These are phyloP conservation scores for Saposhnikovia divaricata DNA, from an alignment of 129 eudicot species.

Conservation along the genomic window DNA sequence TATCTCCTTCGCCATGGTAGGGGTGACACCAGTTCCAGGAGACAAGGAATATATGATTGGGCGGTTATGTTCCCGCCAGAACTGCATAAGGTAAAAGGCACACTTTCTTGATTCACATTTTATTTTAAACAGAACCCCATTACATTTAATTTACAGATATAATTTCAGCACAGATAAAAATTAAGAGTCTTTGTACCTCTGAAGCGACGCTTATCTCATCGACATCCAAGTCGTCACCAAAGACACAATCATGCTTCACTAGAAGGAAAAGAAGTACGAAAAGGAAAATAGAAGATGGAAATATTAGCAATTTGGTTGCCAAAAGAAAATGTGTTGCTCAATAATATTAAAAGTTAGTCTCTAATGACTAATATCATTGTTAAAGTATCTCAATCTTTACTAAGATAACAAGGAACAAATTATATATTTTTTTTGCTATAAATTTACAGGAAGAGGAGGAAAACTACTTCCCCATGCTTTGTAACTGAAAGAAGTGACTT, in stretches of 20 bases:
- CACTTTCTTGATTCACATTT: background rate
- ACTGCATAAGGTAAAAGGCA: constrained; percentile 26
- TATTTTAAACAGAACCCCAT: background rate
- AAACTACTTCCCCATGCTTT: too few relatives aligned
- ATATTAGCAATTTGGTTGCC: background rate
- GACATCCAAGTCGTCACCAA: constrained; percentile 74
- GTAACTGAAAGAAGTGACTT: background rate
- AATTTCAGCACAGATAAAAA: background rate
- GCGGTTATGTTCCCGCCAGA: constrained; percentile 38
- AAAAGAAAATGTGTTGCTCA: background rate
- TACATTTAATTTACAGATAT: background rate
- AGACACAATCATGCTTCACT: constrained; percentile 95
- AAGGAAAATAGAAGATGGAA: background rate
- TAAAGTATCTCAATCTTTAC: background rate
- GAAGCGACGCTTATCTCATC: constrained; percentile 68
- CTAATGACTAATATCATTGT: background rate
- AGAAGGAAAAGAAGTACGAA: constrained; percentile 9
- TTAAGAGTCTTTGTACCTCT: constrained; percentile 34
- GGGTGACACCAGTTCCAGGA: constrained; percentile 84
- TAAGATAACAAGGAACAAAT: background rate
- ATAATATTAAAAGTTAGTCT: background rate
- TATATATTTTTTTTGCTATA: background rate
- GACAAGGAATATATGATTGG: constrained; percentile 77
- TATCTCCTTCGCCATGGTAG: constrained; percentile 67
- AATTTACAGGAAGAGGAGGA: background rate